Percentiles rank a stretch among this genome's conserved stretches.
Conservation (phyloP, 164 flowering plant species). For the Magnolia changhungtana region DNA sequence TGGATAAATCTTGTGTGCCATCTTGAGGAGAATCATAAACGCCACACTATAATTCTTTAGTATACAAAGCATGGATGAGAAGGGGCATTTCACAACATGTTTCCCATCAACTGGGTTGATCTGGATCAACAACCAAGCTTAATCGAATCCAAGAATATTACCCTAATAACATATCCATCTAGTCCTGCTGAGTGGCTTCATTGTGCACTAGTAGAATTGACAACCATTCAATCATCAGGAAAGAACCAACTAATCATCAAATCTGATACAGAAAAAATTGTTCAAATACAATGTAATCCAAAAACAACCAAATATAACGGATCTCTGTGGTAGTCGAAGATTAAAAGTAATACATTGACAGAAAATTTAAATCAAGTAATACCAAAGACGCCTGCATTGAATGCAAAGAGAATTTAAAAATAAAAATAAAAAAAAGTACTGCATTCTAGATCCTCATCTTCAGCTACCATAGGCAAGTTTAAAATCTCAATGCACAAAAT, state of each 20-base stretch:
- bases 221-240: neutral
- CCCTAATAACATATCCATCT: no score
- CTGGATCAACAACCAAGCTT: no score
- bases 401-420: neutral
- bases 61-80: no score
- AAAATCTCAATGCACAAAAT: conserved; percentile 1
- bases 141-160: no score
- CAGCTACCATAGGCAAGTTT: conserved; percentile 2
- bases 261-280: neutral
- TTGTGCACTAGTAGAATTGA: no score
- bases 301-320: conserved; percentile 19
- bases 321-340: conserved; percentile 6
- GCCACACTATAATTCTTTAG: no score
- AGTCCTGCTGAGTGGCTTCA: no score
- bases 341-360: conserved; percentile 2
- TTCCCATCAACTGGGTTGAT: no score
- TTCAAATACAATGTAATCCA: neutral
- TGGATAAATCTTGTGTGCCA: no score
- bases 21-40: no score
- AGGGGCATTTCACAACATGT: no score
- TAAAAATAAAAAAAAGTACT: neutral
- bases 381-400: conserved; percentile 1
- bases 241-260: neutral
- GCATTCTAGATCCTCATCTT: conserved; percentile 12
- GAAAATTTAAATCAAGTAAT: conserved; percentile 3